Evolutionary conservation across 208 protist genomes (phyloP), one percentile per base, ranked within the genome.

Genomic region (Leishmania mexicana): DNA sequence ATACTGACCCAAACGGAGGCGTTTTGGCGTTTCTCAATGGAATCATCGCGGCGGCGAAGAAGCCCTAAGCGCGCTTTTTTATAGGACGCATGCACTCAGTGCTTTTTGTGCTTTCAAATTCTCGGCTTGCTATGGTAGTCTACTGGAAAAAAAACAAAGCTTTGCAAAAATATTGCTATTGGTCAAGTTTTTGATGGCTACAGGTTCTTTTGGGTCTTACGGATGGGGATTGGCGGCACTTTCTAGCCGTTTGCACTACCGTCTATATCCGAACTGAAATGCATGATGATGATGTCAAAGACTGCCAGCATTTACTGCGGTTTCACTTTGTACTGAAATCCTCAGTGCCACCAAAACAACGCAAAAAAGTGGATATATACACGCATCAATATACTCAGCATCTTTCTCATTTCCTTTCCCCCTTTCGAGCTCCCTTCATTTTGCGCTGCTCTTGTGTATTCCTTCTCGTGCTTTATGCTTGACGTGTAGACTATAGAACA

Each of bases 11-110:
- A 4, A 80, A 85, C 8, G 67, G 74, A 45, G 85, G 90, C 51
- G 81, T 92, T 1, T 35, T 90, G 57, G 87, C 78, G 53, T 95
- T 96, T 84, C 73, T 96, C 35, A 79, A 88, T 28, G 88, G 81
- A 28, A 78, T 96, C 74, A 81, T 93, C 31, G 85, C 88, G 53
- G 75, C 74, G 2, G 42, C 70, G 49, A 76, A 83, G n/a, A 85
- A 67, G 57, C 58, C 81, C 11, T 68, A 67, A 73, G 51, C n/a
- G 49, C 19, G 49, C 15, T 58, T 28, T n/a, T 62, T 62, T 17
- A 47, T 31, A 11, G 17, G 67, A 35, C 51, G 40, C 28, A 21
- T 42, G 47, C 38, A 24, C 53, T 38, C n/a, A 35, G 38, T 47
- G 6, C 58, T 51, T 67, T 75, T 49, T 38, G 38, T 51, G 54